Evolutionary conservation across 495 filamentous ascomycete genomes (phyloP).

Genomic region (Daldinia concentrica): DNA sequence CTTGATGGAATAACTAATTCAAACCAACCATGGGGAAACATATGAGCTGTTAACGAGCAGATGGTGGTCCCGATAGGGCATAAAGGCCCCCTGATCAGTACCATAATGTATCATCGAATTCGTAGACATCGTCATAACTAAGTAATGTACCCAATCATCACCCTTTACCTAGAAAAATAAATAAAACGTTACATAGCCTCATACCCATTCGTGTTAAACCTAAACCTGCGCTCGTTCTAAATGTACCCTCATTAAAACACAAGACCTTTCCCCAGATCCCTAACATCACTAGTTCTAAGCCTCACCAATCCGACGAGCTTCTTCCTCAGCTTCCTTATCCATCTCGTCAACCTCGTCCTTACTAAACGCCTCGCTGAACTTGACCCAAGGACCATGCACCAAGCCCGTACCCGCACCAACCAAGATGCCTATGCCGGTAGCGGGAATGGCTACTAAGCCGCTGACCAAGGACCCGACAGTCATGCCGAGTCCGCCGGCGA

Average conservation of each 20-base stretch:
- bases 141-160: background rate
- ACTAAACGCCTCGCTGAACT: slow-evolving; percentile 41
- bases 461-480: slow-evolving; percentile 48
- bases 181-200: background rate
- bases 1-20: background rate
- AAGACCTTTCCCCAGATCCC: background rate
- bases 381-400: slow-evolving; percentile 53
- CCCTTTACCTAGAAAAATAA: background rate
- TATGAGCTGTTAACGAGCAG: background rate
- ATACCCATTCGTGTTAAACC: background rate
- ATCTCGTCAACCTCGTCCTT: slow-evolving; percentile 44
- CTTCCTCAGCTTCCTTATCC: slow-evolving; percentile 44
- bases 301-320: slow-evolving; percentile 34
- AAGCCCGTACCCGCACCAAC: slow-evolving; percentile 48
- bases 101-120: background rate
- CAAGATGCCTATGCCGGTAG: slow-evolving; percentile 46
- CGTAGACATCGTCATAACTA: background rate
- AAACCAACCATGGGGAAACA: background rate
- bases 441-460: slow-evolving; percentile 47
- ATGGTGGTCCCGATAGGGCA: too few relatives aligned
- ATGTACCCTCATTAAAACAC: background rate
- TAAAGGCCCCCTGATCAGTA: background rate
- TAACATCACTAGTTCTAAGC: background rate
- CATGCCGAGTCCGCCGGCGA: slow-evolving; percentile 47
- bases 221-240: background rate